Evolutionary conservation across 1,284 basidiomycete species (phyloP).

Genomic region (Trichosporon asahii): DNA sequence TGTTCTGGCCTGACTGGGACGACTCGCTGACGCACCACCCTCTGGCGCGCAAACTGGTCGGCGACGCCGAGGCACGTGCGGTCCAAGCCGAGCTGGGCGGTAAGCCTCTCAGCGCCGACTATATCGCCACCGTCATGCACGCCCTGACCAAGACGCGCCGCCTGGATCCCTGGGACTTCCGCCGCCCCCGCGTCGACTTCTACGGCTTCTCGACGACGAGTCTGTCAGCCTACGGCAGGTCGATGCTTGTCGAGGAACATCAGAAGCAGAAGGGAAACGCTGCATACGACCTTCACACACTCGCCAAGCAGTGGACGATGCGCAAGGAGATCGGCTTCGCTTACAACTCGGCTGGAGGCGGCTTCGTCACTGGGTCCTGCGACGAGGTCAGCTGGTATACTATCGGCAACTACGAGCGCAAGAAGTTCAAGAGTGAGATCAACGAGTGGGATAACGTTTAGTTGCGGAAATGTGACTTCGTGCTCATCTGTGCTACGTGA

Average conservation of each 20-base stretch:
- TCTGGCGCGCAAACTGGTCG: not conserved
- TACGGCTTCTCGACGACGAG: not conserved
- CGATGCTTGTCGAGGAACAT: not conserved
- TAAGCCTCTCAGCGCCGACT: not conserved
- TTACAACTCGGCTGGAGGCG: not conserved
- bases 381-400: not conserved
- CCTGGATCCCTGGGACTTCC: not conserved
- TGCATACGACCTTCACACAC: not conserved
- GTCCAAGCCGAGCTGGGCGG: not conserved
- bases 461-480: not conserved
- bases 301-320: not conserved
- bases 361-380: not conserved
- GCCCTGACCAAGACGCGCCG: not conserved
- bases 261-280: not conserved
- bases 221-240: not conserved
- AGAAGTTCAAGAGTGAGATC: not conserved
- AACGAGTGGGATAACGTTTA: slow-evolving; percentile 1
- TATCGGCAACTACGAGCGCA: not conserved
- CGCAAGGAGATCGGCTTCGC: not conserved
- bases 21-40: not conserved
- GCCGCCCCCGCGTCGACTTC: not conserved
- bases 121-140: not conserved
- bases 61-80: not conserved
- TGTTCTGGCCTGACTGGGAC: slow-evolving; percentile 14
- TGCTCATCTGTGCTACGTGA: not conserved